Evolutionary conservation across 2,329 filamentous ascomycete species (phyloP).

Genomic region (Didymella lethalis): DNA sequence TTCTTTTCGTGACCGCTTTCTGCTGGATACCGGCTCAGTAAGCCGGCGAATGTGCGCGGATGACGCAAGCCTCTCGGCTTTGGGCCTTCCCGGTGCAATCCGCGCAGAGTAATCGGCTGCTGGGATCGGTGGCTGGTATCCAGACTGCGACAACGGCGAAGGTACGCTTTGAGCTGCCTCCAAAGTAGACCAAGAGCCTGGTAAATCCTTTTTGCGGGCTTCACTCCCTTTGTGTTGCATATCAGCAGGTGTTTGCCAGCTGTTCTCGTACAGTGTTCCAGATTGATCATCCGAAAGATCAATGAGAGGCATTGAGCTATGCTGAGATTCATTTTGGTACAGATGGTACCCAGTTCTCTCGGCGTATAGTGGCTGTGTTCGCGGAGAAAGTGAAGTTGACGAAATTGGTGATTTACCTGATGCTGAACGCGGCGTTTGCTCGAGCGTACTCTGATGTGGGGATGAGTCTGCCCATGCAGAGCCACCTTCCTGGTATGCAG

Average conservation of each 20-base stretch:
- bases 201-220: not conserved
- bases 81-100: constrained; percentile 7
- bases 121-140: not conserved
- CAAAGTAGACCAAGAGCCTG: not conserved
- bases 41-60: constrained; percentile 46
- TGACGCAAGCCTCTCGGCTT: constrained; percentile 14
- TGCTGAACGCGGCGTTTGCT: not conserved
- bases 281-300: constrained; percentile 16
- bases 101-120: not conserved
- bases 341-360: not conserved
- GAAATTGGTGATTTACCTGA: constrained; percentile 32
- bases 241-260: constrained; percentile 24
- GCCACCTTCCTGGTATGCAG: not conserved
- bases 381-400: constrained; percentile 9
- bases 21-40: constrained; percentile 61
- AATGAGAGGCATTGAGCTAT: constrained; percentile 13
- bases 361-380: not conserved
- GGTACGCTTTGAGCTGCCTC: not conserved
- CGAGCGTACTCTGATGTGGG: not conserved
- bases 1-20: constrained; percentile 72
- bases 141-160: constrained; percentile 1
- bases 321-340: not conserved
- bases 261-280: not conserved
- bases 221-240: constrained; percentile 20
- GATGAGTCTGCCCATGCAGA: not conserved